Percentiles rank a stretch among this genome's conserved stretches.
Evolutionary conservation across 352 stramenopile genomes (phyloP).

Genomic region (Globisporangium okanoganense): DNA sequence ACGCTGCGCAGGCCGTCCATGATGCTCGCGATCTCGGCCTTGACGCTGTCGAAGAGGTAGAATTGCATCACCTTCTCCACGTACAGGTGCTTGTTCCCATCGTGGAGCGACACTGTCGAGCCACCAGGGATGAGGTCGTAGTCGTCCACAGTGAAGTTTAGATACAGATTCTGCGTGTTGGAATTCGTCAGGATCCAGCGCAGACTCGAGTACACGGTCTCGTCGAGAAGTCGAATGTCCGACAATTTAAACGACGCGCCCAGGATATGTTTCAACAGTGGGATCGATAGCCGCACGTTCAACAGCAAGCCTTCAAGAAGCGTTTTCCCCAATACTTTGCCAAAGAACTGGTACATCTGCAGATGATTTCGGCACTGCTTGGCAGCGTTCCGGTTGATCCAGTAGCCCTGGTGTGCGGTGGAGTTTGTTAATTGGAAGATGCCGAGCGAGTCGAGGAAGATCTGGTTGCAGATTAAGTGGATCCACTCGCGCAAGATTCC

Average conservation of each 20-base stretch:
- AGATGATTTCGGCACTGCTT: conserved; percentile 29
- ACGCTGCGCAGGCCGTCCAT: conserved; percentile 92
- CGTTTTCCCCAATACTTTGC: conserved; percentile 59
- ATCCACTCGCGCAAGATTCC: conserved; percentile 81
- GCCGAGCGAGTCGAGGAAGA: conserved; percentile 48
- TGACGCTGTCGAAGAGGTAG: conserved; percentile 92
- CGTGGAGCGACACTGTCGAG: conserved; percentile 70
- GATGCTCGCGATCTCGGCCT: conserved; percentile 80
- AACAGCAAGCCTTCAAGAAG: conserved; percentile 73
- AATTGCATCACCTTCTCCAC: conserved; percentile 92
- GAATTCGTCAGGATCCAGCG: conserved; percentile 55
- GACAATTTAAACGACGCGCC: conserved; percentile 45
- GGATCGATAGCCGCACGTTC: conserved; percentile 60
- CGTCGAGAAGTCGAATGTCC: conserved; percentile 66
- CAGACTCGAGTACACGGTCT: conserved; percentile 69
- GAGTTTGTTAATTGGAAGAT: conserved; percentile 51
- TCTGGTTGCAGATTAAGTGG: conserved; percentile 59
- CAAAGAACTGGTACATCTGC: conserved; percentile 82
- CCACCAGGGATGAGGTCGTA: conserved; percentile 65
- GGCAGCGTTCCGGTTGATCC: conserved; percentile 40
- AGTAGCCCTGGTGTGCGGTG: conserved; percentile 48
- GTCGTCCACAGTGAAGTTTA: conserved; percentile 64
- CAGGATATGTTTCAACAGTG: conserved; percentile 70
- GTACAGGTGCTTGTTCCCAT: conserved; percentile 95
- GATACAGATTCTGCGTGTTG: conserved; percentile 41